phyloP scores from a whole-genome alignment of 2,329 filamentous ascomycete species.

The Hymenoscyphus scutula region DNA sequence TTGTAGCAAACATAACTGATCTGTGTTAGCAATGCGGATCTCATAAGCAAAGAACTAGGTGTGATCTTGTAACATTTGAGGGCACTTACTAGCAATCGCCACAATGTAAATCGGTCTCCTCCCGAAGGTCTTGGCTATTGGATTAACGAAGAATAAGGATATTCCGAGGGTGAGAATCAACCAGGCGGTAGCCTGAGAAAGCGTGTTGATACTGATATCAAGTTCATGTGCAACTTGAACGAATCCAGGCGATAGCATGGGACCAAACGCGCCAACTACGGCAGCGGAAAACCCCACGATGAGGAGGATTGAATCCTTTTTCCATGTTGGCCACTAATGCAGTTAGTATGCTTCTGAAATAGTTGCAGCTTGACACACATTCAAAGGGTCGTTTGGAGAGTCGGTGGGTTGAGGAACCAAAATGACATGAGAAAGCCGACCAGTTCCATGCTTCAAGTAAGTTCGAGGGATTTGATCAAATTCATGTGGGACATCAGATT shows the following conservation, averaged over 20 bases:
- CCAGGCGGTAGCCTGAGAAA: constrained; percentile 48
- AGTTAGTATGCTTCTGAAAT: background rate
- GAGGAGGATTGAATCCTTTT: constrained; percentile 45
- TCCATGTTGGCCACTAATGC: constrained; percentile 43
- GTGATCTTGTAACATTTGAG: no score
- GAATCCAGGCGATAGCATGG: constrained; percentile 51
- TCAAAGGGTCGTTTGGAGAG: constrained; percentile 49
- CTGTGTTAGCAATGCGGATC: no score
- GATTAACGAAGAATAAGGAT: constrained; percentile 50
- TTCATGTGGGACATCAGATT: constrained; percentile 46
- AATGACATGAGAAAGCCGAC: constrained; percentile 25
- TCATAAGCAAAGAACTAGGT: no score
- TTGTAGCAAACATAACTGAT: constrained; percentile 44
- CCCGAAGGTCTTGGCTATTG: constrained; percentile 50
- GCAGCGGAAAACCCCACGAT: constrained; percentile 46
- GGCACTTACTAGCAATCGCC: constrained; percentile 37
- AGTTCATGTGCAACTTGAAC: constrained; percentile 45
- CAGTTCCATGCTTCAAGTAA: constrained; percentile 30
- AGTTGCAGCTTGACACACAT: constrained; percentile 37
- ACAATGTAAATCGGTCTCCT: constrained; percentile 49
- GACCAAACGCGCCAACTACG: constrained; percentile 50
- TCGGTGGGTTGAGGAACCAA: constrained; percentile 45
- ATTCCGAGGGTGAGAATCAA: constrained; percentile 48
- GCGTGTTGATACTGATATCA: constrained; percentile 42
- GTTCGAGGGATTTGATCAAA: constrained; percentile 44